Base-by-base conservation (phyloP, 495 filamentous ascomycete genomes). In the Schizothecium vesticola region DNA sequence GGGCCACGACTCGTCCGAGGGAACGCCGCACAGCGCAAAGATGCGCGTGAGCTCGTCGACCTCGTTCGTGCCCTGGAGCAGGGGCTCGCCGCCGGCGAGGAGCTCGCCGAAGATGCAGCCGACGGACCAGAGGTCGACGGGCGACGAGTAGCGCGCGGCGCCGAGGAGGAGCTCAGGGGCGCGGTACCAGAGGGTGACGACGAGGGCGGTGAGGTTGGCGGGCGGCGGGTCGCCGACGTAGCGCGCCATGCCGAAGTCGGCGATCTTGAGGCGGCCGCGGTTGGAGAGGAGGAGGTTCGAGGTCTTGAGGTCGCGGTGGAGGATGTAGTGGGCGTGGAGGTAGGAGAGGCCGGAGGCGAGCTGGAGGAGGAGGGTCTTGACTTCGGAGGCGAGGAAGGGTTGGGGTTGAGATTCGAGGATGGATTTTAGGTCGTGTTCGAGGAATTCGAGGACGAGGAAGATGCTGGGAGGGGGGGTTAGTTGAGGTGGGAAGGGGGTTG, bases 181-280 rank as follows among this genome's bases (percentile, higher is more conserved):
- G 28, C 95, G 90, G 78, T 99, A 99, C 95, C 95, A 99, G 9
- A 99, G 88, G 6, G 95, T 99, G 22, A 98, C 95, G 68, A 99
- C 94, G 22, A 98, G 88, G 77, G 95, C 91, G 10, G 95, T 97
- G 63, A 98, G 84, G 59, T 94, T 91, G 0, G 87, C 7, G 89
- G 87, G 87, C 2, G 77, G 70, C 16, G 92, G 92, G 72, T 95
- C 91, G 33, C 91, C 91, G 68, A 89, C 90, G 82, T 93, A 94
- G 26, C 95, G 87, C 5, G 95, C 94, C 91, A 99, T 97, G 77
- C 95, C 95, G 73, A 99, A 99, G 79, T 99, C 95, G 58, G 95
- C 95, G 69, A 99, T 88, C 78, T 97, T 97, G 80, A 98, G 90
- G 77, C 91, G 90, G 63, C 95, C 95, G 22, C 93, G 92, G 82